Base-by-base conservation (phyloP, 2,329 filamentous ascomycete species). In the Diaporthe velutina region DNA sequence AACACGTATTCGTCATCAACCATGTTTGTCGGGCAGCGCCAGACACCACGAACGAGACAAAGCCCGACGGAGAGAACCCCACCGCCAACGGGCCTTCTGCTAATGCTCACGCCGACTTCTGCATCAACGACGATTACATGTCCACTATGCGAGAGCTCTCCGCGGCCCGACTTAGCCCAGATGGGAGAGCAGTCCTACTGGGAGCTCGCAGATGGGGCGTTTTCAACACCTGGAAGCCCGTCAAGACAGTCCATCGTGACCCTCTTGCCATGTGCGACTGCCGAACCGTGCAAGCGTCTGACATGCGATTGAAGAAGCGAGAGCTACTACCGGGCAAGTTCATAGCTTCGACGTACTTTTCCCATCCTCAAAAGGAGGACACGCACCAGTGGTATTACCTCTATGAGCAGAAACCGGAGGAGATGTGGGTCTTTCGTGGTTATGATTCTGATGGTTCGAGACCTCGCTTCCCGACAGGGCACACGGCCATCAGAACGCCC, bases 371-470 rank as follows among this genome's bases (percentile, higher is more conserved):
- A 7, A 33, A 64, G 25, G 60, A 64, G 40, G 60, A 64, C 17
- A 64, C 19, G 40, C 60, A 64, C 40, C 60, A 64, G 60, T 64
- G 60, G 60, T 64, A 48, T 4, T 64, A 64, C 40, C 60, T 64
- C 0, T 48, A 64, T 15, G 60, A 64, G 40, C 60, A 64, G 40
- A 64, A 19, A 25, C 60, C 60, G 8, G 40, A 64, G 17, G 40
- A 64, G 25, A 45, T 48, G 60, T 64, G 60, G 60, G 48, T 64
- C 9, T 64, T 64, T 17, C 60, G 40, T 6, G 60, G 60, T 8
- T 64, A 64, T n/a, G 60, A 64, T 22, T 64, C 60, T 2, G 60
- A 64, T 25, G 33, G 38, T 28, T 45, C 25, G 10, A 45, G 40
- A n/a, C 25, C 38, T 48, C 60, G 60, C 8, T 64, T 64, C 3